Conservation (phyloP, 257 asterid species). For the Haberlea rhodopensis region DNA sequence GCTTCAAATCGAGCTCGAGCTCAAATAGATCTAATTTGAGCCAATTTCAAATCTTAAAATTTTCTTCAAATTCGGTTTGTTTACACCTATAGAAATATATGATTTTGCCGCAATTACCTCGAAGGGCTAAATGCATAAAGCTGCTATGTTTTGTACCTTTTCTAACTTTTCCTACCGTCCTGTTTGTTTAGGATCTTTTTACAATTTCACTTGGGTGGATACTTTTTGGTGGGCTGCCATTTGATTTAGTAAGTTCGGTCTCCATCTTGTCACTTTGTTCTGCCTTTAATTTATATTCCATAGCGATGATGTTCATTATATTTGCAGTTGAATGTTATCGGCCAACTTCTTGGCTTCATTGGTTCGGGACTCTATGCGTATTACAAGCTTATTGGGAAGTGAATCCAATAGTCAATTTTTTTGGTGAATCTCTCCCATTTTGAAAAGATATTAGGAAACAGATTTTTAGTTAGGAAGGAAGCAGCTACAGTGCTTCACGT, state of each 20-base stretch:
- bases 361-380: slow-evolving; percentile 84
- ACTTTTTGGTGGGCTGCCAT: slow-evolving; percentile 88
- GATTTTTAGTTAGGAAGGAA: not conserved
- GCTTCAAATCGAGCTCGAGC: too few species aligned
- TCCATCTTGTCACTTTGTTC: slow-evolving; percentile 6
- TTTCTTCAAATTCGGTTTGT: too few species aligned
- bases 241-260: slow-evolving; percentile 62
- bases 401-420: slow-evolving; percentile 14
- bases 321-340: slow-evolving; percentile 73
- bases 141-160: not conserved
- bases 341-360: slow-evolving; percentile 72
- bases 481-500: not conserved
- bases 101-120: not conserved
- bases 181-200: slow-evolving; percentile 65
- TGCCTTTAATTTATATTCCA: not conserved
- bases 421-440: too few species aligned
- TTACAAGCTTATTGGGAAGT: slow-evolving; percentile 65
- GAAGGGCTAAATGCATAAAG: not conserved
- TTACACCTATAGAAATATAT: too few species aligned
- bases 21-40: too few species aligned
- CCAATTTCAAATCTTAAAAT: too few species aligned
- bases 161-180: not conserved
- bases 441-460: too few species aligned
- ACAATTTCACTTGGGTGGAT: slow-evolving; percentile 82
- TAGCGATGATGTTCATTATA: slow-evolving; percentile 1